Base-by-base conservation (phyloP, 768 basidiomycete genomes). In the Imleria badia region DNA sequence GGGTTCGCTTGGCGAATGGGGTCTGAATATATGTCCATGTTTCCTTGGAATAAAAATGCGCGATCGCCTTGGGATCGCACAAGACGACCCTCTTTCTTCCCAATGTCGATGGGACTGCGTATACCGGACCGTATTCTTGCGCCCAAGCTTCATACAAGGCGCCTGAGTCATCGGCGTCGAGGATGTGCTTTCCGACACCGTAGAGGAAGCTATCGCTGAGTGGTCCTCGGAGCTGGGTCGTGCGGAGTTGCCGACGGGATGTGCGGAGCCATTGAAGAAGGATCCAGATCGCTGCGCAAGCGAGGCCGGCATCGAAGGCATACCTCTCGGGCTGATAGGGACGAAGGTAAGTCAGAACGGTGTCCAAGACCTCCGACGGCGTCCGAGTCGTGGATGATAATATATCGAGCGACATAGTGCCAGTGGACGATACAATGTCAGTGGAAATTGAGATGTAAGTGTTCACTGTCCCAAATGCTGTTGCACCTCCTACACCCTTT, bases 11-110 rank as follows among this genome's bases (percentile, higher is more conserved):
- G 4, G 65, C 55, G 26, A 75, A 59, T 5, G 65, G 67, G 0
- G 73, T 73, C 39, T 76, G 76, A 1, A 75, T 62, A 55, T 84
- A 84, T 0, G 69, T 72, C 10, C 64, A 50, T 0, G 44, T 30
- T 1, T 56, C 58, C 3, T 51, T 56, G 5, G 44, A 22, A 10
- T 36, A 49, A 5, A 42, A 52, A 22, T 56, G 58, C 1, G 54
- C 45, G 31, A 61, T 56, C 5, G 58, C 51, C 31, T 77, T 81
- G 6, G 76, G 75, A 56, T 81, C 81, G 38, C 70, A 70, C 19
- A 66, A 17, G 13, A 66, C n/a, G 31, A 65, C 33, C 41, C 10
- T 40, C 8, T 31, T 20, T 1, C 11, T 38, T 0, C 61, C 56
- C 8, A 66, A 17, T 6, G 54, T 36, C 14, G 50, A 50, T 5